Base-by-base conservation (phyloP, 1,284 basidiomycete genomes). In the Waitea zeae region DNA sequence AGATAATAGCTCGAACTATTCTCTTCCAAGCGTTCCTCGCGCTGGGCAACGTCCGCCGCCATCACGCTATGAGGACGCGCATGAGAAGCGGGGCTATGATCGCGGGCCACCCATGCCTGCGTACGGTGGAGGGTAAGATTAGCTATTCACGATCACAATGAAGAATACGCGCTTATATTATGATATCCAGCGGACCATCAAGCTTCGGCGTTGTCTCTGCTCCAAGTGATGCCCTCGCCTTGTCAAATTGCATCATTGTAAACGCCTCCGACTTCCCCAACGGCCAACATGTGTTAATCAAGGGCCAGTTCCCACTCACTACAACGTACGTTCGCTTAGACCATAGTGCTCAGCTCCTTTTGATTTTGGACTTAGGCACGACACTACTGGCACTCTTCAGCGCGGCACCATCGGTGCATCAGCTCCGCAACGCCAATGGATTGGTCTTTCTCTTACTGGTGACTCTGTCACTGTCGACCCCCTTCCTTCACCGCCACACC, bases 221-320 rank as follows among this genome's bases (percentile, higher is more conserved):
- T 36, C 75, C 79, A 0, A 74, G 58, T 43, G 66, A 76, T 33
- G 47, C 65, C 9, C 64, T 88, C 20, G 88, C 86, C 0, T 59
- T 88, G 39, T 70, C 71, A n/a, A 92, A 90, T 51, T 75, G 82
- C 42, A 51, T 92, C 12, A 69, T 89, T 29, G 81, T 88, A 17
- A 62, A 83, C 52, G 73, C 79, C 1, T 56, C 59, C 6, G 86
- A 92, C 53, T 89, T 90, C 45, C 53, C 58, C 6, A 57, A 71
- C 13, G 70, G 73, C 12, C 67, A 75, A 41, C 84, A 86, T 54
- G 76, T 87, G 27, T 56, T 81, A 11, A 59, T 89, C 17, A 84
- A 88, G 44, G 62, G 68, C 36, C 48, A 57, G 37, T 89, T 64
- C 47, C 62, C 79, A 11, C 46, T 83, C 33, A 89, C 84, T 9